Conservation (phyloP, 192 early-diverging fungal species). For the Cetraspora pellucida region DNA sequence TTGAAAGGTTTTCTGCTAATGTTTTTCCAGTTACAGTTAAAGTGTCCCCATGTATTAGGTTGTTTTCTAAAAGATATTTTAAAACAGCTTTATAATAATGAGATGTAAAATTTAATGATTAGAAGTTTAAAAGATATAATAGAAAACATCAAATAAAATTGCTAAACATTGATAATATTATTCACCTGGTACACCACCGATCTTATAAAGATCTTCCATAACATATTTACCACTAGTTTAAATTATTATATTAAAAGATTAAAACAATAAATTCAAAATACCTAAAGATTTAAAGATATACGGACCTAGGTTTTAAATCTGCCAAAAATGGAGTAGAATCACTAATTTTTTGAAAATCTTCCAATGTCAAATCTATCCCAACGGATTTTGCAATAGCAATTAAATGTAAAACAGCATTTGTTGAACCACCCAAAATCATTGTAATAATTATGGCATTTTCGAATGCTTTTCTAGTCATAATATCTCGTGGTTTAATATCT, state of each 20-base stretch:
- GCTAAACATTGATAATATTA: not conserved
- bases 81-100: slow-evolving; percentile 60
- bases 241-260: not conserved
- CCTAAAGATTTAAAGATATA: no score
- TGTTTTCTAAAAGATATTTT: slow-evolving; percentile 89
- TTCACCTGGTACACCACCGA: slow-evolving; percentile 90
- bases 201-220: slow-evolving; percentile 92
- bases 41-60: slow-evolving; percentile 81
- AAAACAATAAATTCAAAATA: not conserved
- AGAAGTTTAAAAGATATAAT: not conserved
- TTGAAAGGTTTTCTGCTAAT: slow-evolving; percentile 86
- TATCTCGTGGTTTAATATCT: slow-evolving; percentile 93
- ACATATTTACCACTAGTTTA: slow-evolving; percentile 88
- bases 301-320: slow-evolving; percentile 84
- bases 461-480: slow-evolving; percentile 94
- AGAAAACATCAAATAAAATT: slow-evolving; percentile 1
- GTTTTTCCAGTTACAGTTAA: slow-evolving; percentile 99
- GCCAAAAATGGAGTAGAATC: slow-evolving; percentile 93
- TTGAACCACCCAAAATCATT: slow-evolving; percentile 96
- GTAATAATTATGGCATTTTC: slow-evolving; percentile 95
- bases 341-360: slow-evolving; percentile 94
- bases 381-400: slow-evolving; percentile 84
- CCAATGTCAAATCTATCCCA: slow-evolving; percentile 80
- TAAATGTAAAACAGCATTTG: slow-evolving; percentile 96
- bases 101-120: no score